Base-by-base conservation (phyloP, 139 green algal genomes). In the Bryopsis sp. region DNA sequence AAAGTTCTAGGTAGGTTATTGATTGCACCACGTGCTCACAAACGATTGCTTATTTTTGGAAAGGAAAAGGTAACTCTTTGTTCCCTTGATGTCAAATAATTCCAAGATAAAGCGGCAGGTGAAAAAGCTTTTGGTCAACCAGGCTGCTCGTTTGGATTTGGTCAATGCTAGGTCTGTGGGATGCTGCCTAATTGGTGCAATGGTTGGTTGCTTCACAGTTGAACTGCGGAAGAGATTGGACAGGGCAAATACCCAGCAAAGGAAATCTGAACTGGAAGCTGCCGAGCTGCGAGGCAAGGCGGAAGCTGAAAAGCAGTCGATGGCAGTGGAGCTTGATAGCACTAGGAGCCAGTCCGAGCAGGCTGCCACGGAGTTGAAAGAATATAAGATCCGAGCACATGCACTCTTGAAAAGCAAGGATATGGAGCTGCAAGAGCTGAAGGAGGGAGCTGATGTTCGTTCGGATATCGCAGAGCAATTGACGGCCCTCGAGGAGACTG, bases 151-250 rank as follows among this genome's bases (percentile, higher is more conserved):
- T n/a, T n/a, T n/a, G n/a, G n/a, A n/a, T n/a, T n/a, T n/a, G n/a
- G n/a, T n/a, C n/a, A n/a, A n/a, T n/a, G n/a, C n/a, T n/a, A n/a
- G n/a, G n/a, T n/a, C n/a, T n/a, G n/a, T n/a, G n/a, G n/a, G n/a
- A n/a, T n/a, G n/a, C n/a, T n/a, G n/a, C n/a, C n/a, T n/a, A n/a
- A n/a, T n/a, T n/a, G n/a, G n/a, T n/a, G n/a, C n/a, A n/a, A n/a
- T n/a, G n/a, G n/a, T n/a, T n/a, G n/a, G n/a, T n/a, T n/a, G n/a
- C n/a, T n/a, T n/a, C 26, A 65, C 54, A 33, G 62, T 15, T 5
- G 62, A 69, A 57, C 37, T 69, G 5, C n/a, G 29, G 35, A 54
- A 57, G 37, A 35, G 62, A 54, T n/a, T 69, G 33, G 62, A 69
- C 43, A 34, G 37, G 4, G 37, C 62, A 28, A n/a, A 31, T 26